phyloP scores from a whole-genome alignment of 257 asterid species.

The Lavandula angustifolia region DNA sequence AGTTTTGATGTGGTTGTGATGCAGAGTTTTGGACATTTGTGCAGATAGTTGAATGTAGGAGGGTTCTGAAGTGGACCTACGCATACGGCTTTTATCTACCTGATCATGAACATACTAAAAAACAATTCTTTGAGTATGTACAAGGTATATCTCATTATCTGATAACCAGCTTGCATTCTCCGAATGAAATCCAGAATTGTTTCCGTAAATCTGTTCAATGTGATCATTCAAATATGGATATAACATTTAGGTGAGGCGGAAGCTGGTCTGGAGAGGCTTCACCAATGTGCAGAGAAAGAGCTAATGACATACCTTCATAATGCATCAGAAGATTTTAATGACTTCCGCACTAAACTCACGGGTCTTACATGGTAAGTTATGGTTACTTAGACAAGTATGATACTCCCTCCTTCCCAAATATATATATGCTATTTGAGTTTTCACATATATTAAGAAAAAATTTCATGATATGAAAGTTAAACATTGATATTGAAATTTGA shows the following conservation, averaged over 20 bases:
- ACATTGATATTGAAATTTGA: no score
- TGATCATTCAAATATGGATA: constrained; percentile 8
- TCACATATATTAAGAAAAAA: no score
- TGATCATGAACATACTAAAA: constrained; percentile 63
- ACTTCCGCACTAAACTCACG: constrained; percentile 93
- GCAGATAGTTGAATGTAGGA: constrained; percentile 97
- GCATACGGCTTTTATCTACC: constrained; percentile 90
- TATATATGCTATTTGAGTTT: no score
- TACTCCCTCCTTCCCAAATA: not conserved
- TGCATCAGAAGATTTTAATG: constrained; percentile 80
- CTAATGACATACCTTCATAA: constrained; percentile 57
- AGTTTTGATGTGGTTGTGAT: not conserved
- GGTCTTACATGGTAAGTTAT: constrained; percentile 82
- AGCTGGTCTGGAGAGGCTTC: constrained; percentile 98
- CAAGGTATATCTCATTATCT: constrained; percentile 66
- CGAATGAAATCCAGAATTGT: constrained; percentile 10
- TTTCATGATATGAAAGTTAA: no score
- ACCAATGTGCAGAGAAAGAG: constrained; percentile 98
- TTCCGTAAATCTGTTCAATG: constrained; percentile 19
- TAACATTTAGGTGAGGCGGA: constrained; percentile 84
- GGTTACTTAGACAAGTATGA: constrained; percentile 25
- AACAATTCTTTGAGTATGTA: constrained; percentile 90
- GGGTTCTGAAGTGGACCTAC: constrained; percentile 97
- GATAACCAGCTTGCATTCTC: constrained; percentile 17
- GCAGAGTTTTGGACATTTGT: constrained; percentile 28